These are phyloP conservation scores for Dissophora globulifera DNA, from an alignment of 192 early-diverging fungal genomes.

Conservation along the genomic window DNA sequence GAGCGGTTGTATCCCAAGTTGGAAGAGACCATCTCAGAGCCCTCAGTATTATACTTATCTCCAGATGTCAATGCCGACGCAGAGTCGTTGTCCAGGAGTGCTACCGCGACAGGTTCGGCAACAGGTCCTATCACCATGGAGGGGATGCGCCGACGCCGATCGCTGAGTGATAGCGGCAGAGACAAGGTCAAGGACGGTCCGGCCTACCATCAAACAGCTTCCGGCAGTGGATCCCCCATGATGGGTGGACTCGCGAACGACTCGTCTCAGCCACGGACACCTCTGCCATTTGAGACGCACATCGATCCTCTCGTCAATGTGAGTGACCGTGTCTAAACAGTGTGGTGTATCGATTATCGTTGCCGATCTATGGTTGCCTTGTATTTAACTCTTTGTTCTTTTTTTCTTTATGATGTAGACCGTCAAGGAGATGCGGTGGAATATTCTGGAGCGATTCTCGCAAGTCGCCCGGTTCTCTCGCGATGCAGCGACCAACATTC, in stretches of 20 bases:
- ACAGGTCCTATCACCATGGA: conserved; percentile 41
- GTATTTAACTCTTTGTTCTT: no score
- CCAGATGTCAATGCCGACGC: no score
- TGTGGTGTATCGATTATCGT: background rate
- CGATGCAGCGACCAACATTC: conserved; percentile 67
- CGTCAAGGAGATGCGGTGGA: conserved; percentile 79
- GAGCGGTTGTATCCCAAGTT: conserved; percentile 15
- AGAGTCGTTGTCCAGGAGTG: no score
- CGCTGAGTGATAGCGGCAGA: background rate
- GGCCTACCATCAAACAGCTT: background rate
- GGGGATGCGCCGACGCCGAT: conserved; percentile 37
- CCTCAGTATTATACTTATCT: no score
- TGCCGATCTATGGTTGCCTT: no score
- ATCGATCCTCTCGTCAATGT: conserved; percentile 52
- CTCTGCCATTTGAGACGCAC: conserved; percentile 33
- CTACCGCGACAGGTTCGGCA: background rate
- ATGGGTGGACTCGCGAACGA: no score
- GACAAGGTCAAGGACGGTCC: background rate
- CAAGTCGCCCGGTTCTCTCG: conserved; percentile 77
- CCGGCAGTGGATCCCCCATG: background rate
- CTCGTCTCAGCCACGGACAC: conserved; percentile 30
- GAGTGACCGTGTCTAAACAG: background rate
- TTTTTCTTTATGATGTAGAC: conserved; percentile 56
- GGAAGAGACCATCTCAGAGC: conserved; percentile 2
- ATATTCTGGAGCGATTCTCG: conserved; percentile 79